A percentile compares a stretch with the other conserved stretches of the same genome.
Evolutionary conservation across 441 rosid genomes (phyloP).

Genomic region (Bocquillonia castaneifolia): DNA sequence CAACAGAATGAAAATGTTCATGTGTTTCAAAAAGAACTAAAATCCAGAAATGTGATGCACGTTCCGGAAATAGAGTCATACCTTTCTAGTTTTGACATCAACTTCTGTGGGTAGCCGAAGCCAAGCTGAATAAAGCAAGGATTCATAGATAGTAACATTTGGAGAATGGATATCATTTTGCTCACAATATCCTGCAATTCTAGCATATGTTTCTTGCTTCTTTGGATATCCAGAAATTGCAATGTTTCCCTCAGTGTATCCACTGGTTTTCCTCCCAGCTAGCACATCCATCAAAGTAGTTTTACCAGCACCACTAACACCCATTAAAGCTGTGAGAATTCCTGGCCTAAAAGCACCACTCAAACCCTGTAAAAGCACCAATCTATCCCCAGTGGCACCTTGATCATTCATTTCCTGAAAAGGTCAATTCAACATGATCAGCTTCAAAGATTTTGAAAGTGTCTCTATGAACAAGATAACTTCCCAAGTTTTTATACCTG

Average conservation of each 20-base stretch:
- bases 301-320: constrained; percentile 89
- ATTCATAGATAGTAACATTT: constrained; percentile 45
- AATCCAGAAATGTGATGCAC: too few species aligned
- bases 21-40: too few species aligned
- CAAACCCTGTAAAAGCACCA: constrained; percentile 63
- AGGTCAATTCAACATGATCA: not conserved
- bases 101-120: constrained; percentile 40
- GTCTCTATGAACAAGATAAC: not conserved
- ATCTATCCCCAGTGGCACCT: constrained; percentile 48
- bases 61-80: too few species aligned
- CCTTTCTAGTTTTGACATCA: constrained; percentile 3
- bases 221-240: constrained; percentile 44
- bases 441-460: too few species aligned
- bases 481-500: constrained; percentile 34
- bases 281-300: constrained; percentile 55
- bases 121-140: constrained; percentile 52
- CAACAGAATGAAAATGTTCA: too few species aligned
- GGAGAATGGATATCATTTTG: constrained; percentile 51
- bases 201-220: constrained; percentile 48
- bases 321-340: constrained; percentile 87
- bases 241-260: constrained; percentile 41
- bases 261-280: too few species aligned
- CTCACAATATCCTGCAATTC: constrained; percentile 48
- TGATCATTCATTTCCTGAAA: constrained; percentile 57
- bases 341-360: constrained; percentile 92